Evolutionary conservation across 768 basidiomycete species (phyloP).

Genomic region (Auricularia heimuer): DNA sequence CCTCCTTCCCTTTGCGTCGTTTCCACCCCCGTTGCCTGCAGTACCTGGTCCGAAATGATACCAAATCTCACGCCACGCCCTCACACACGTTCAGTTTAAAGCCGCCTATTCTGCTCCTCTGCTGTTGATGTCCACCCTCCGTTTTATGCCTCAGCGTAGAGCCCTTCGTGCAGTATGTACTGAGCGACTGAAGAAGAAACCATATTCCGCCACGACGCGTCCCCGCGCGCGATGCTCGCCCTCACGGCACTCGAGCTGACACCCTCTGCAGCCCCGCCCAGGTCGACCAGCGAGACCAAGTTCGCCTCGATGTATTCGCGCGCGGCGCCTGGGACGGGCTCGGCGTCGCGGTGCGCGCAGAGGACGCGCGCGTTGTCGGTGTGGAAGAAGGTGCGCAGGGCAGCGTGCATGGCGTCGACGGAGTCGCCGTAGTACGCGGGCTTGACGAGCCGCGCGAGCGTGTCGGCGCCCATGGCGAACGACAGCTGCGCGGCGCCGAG

Average conservation of each 20-base stretch:
- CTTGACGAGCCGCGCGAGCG: conserved; percentile 68
- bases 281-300: background rate
- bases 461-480: conserved; percentile 78
- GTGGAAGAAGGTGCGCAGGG: conserved; percentile 47
- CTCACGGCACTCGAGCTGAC: background rate
- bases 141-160: background rate
- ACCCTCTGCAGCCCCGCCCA: background rate
- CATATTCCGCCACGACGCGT: background rate
- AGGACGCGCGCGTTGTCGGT: background rate
- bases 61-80: background rate
- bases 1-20: background rate
- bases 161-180: background rate
- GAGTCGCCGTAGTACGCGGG: conserved; percentile 57
- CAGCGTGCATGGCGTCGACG: conserved; percentile 40
- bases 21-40: background rate
- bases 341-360: background rate
- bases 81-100: background rate
- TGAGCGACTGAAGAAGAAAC: background rate
- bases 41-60: background rate
- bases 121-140: background rate
- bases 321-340: background rate
- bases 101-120: background rate
- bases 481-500: conserved; percentile 34
- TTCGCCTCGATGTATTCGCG: background rate
- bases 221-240: background rate